phyloP scores from a whole-genome alignment of 2,329 filamentous ascomycete species.

The Colletotrichum somersetense region DNA sequence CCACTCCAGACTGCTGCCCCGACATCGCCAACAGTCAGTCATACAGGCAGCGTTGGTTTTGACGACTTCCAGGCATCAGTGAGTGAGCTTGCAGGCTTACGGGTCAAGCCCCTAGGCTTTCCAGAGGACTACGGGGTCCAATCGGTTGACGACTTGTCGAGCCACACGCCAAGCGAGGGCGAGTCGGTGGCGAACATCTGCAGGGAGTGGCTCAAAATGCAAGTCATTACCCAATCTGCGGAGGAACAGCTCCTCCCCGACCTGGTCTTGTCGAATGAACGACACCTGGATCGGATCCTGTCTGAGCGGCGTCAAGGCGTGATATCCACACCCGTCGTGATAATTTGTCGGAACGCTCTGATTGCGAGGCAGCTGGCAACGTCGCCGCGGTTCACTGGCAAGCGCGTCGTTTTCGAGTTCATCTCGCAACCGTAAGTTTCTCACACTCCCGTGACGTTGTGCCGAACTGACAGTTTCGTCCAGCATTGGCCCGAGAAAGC shows the following conservation, averaged over 20 bases:
- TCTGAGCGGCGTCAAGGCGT: not conserved
- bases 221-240: constrained; percentile 44
- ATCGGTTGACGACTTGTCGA: constrained; percentile 7
- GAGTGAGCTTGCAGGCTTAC: constrained; percentile 48
- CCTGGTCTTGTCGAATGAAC: constrained; percentile 45
- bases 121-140: not conserved
- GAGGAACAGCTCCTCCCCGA: constrained; percentile 43
- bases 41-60: constrained; percentile 38
- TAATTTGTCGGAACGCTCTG: constrained; percentile 51
- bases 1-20: constrained; percentile 45
- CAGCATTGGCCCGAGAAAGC: constrained; percentile 54
- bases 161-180: constrained; percentile 38
- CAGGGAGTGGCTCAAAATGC: constrained; percentile 50
- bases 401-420: constrained; percentile 51
- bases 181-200: constrained; percentile 47
- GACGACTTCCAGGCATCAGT: constrained; percentile 49
- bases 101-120: constrained; percentile 47
- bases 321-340: constrained; percentile 42
- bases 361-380: constrained; percentile 46
- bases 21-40: constrained; percentile 1
- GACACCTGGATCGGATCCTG: constrained; percentile 24
- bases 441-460: fast-evolving
- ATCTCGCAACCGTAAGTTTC: constrained; percentile 54
- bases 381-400: constrained; percentile 41
- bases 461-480: not conserved